These are phyloP conservation scores for Prunus yedoensis DNA, from an alignment of 331 rosid genomes.

Conservation along the genomic window DNA sequence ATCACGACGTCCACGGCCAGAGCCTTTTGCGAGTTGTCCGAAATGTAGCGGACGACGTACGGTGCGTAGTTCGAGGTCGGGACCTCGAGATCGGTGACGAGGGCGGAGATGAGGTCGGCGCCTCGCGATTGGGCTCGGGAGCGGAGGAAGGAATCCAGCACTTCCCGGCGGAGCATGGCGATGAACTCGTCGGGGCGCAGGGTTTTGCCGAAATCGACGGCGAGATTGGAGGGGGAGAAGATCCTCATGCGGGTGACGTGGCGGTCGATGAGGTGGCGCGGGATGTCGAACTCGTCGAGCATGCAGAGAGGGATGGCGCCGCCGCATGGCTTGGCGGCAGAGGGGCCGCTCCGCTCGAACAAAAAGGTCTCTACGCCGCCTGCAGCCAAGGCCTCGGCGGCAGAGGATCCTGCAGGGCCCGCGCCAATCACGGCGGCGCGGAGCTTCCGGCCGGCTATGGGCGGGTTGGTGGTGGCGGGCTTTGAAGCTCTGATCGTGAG, in stretches of 20 bases:
- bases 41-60: constrained; percentile 59
- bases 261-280: constrained; percentile 75
- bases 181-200: constrained; percentile 70
- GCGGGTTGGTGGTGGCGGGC: constrained; percentile 39
- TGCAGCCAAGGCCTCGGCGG: constrained; percentile 76
- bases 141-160: constrained; percentile 83
- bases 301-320: constrained; percentile 96
- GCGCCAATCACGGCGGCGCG: constrained; percentile 89
- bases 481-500: constrained; percentile 15
- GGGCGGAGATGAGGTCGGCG: constrained; percentile 57
- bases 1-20: constrained; percentile 75
- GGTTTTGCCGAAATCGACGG: constrained; percentile 83
- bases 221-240: constrained; percentile 87
- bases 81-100: constrained; percentile 58
- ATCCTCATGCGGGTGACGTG: constrained; percentile 69
- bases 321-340: constrained; percentile 86
- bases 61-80: constrained; percentile 48
- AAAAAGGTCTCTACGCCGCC: constrained; percentile 85
- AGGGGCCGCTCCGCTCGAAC: constrained; percentile 69
- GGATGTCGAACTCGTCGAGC: constrained; percentile 86
- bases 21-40: constrained; percentile 29
- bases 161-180: constrained; percentile 94
- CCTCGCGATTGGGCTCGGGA: constrained; percentile 66
- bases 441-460: constrained; percentile 70
- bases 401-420: constrained; percentile 91